Evolutionary conservation across 2,329 filamentous ascomycete genomes (phyloP), one percentile per base, ranked within the genome.

Genomic region (Trichophyton simii): DNA sequence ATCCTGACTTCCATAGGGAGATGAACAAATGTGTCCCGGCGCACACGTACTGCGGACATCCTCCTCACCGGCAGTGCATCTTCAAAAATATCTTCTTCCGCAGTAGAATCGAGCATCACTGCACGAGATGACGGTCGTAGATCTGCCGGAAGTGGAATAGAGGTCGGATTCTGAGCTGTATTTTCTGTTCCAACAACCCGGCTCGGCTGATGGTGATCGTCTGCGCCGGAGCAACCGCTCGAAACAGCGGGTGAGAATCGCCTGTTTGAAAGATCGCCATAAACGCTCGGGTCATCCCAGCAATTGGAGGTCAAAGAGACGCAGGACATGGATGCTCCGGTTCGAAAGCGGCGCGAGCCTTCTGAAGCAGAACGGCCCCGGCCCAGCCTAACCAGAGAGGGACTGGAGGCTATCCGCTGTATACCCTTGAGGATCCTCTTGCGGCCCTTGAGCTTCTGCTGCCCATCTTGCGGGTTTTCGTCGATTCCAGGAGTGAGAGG

Each of bases 1-100:
- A 95, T 80, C 66, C 87, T 86, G 61, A 97, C 79, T 76, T 99
- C 94, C 57, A 85, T 79, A 0, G 94, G 94, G 78, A 97, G 82
- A 48, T 83, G 82, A 11, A 79, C 81, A 91, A 91, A 96, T 66
- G 95, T 88, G 66, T 87, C 83, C 72, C 11, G 34, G 3, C 34
- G 34, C 11, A 4, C 9, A 13, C 34, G 34, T 13, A 2, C 34
- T 38, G 9, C 9, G 8, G 11, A 9, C 34, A 38, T 13, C 8
- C 6, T 38, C 11, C 84, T 77, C 61, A 78, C 74, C 55, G 70
- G 64, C 61, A 9, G 77, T 58, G 69, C 66, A 58, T 76, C 72
- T n/a, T 66, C 58, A 38, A 36, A 28, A 18, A 31, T 15, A 9
- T 34, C 52, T 20, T 18, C 73, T 64, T 67, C 65, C 34, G 66